Conservation (phyloP, 805 yeast genomes). For the Saccharomycopsis capsularis region DNA sequence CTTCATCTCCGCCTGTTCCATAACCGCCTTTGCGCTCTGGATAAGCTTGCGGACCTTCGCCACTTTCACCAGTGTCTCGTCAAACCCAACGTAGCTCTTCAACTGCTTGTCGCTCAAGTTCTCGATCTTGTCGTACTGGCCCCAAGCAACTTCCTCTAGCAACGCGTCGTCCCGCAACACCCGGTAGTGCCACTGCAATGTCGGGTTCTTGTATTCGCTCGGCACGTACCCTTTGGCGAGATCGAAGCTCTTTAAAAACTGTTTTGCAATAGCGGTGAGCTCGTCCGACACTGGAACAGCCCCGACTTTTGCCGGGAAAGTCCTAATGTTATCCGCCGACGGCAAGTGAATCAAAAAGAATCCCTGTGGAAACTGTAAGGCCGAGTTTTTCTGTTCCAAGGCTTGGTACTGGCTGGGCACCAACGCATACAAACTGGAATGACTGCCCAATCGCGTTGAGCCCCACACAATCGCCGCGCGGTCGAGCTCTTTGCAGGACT, state of each 20-base stretch:
- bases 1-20: not conserved
- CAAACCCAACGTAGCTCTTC: not conserved
- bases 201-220: constrained; percentile 53
- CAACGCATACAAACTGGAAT: constrained; percentile 53
- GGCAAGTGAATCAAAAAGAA: constrained; percentile 66
- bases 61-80: not conserved
- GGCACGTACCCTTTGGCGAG: constrained; percentile 50
- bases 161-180: constrained; percentile 58
- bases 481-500: constrained; percentile 43
- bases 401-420: constrained; percentile 40
- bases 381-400: not conserved
- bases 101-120: not conserved
- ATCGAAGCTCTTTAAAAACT: constrained; percentile 35
- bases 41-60: not conserved
- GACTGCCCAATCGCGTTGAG: constrained; percentile 42
- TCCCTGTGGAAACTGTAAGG: constrained; percentile 50
- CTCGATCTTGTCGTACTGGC: not conserved
- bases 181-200: constrained; percentile 58
- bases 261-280: constrained; percentile 25
- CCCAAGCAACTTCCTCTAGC: constrained; percentile 31
- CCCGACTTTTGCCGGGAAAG: constrained; percentile 40
- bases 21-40: not conserved
- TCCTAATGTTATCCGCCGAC: constrained; percentile 66
- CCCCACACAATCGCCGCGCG: constrained; percentile 73
- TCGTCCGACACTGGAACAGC: constrained; percentile 22